phyloP scores from a whole-genome alignment of 768 basidiomycete genomes.

The Pisolithus albus region DNA sequence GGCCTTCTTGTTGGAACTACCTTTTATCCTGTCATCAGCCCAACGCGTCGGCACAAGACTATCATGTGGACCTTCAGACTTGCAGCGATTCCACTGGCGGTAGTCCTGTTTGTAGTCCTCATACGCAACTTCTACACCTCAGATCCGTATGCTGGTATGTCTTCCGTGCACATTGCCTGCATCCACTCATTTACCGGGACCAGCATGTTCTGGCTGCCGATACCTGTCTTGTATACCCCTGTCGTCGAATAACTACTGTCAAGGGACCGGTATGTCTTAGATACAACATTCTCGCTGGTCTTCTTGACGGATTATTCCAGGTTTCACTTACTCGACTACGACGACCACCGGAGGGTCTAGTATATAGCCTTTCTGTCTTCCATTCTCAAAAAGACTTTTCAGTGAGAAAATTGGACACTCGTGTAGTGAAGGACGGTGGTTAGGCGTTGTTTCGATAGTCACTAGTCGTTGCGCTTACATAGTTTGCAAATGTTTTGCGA shows the following conservation, averaged over 20 bases:
- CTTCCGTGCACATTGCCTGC: neutral
- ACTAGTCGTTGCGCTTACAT: neutral
- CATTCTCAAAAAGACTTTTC: neutral
- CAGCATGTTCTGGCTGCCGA: slow-evolving; percentile 82
- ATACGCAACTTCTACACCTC: slow-evolving; percentile 85
- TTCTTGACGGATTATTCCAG: slow-evolving; percentile 10
- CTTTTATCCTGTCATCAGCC: slow-evolving; percentile 86
- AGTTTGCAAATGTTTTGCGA: neutral
- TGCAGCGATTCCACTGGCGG: slow-evolving; percentile 63
- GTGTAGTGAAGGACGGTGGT: neutral
- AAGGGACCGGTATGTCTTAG: slow-evolving; percentile 34
- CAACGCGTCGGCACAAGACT: slow-evolving; percentile 61
- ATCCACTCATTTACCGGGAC: neutral
- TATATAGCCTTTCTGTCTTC: slow-evolving; percentile 10
- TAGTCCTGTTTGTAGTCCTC: slow-evolving; percentile 79
- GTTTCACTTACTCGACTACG: slow-evolving; percentile 11
- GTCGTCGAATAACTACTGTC: slow-evolving; percentile 58
- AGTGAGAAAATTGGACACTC: neutral
- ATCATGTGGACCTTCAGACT: slow-evolving; percentile 71
- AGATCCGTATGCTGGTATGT: slow-evolving; percentile 74
- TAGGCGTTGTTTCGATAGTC: neutral
- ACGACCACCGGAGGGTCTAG: slow-evolving; percentile 27
- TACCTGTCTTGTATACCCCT: slow-evolving; percentile 89
- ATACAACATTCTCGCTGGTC: neutral
- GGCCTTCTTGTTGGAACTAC: slow-evolving; percentile 76